Conservation (phyloP, 768 basidiomycete genomes). For the Boletus rubescentipes region DNA sequence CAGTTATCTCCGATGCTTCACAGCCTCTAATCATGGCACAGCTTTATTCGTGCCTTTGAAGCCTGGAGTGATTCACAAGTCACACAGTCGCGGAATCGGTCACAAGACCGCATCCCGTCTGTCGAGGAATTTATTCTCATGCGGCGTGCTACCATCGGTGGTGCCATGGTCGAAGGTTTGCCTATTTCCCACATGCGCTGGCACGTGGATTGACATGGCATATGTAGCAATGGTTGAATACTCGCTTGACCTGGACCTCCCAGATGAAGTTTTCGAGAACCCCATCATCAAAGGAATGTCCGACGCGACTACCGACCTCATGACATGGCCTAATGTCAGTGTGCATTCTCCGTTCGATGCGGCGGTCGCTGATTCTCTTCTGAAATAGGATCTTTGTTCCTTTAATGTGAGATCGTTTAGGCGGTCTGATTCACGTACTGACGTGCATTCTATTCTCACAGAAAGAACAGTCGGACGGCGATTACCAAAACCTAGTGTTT, state of each 20-base stretch:
- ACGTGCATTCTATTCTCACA: conserved; percentile 12
- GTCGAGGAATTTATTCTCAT: conserved; percentile 40
- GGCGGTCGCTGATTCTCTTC: conserved; percentile 11
- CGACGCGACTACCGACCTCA: conserved; percentile 40
- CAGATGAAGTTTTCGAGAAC: conserved; percentile 36
- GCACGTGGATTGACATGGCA: conserved; percentile 1
- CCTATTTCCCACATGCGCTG: neutral
- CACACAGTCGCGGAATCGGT: conserved; percentile 35
- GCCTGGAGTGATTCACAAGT: conserved; percentile 38
- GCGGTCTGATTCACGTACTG: conserved; percentile 8
- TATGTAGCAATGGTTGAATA: conserved; percentile 36
- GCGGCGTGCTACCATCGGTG: conserved; percentile 38
- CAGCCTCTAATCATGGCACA: conserved; percentile 13
- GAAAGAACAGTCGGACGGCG: conserved; percentile 41
- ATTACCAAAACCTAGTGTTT: conserved; percentile 41
- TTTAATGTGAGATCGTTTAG: conserved; percentile 27
- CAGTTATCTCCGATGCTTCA: neutral
- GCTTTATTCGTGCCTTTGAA: conserved; percentile 37
- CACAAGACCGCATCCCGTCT: conserved; percentile 36
- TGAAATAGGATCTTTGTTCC: conserved; percentile 27
- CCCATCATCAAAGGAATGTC: conserved; percentile 37
- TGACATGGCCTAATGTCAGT: conserved; percentile 44
- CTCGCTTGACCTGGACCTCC: conserved; percentile 37
- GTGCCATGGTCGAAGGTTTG: conserved; percentile 39
- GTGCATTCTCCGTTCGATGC: neutral